Evolutionary conservation across 331 rosid species (phyloP), one percentile per base, ranked within the genome.

Genomic region (Dryas integrifolia): DNA sequence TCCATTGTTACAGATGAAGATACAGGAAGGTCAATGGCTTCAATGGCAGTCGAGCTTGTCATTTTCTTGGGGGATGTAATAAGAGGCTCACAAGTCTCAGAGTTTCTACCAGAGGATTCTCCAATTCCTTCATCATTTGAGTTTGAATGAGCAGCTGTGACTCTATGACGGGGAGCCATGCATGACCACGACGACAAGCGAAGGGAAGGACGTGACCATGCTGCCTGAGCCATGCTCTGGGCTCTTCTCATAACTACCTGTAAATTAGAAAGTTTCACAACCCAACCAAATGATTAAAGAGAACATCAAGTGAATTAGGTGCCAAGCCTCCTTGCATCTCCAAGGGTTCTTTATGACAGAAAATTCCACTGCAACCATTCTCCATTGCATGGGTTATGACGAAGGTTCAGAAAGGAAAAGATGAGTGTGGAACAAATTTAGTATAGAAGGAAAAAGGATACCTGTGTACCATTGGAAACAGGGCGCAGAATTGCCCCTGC

Each of bases 401-500:
- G 73, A n/a, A 38, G 21, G 49, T 53, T 52, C 10, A 3, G 58
- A 53, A 69, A 69, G 63, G 62, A 52, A 53, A 41, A 5, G 4
- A 66, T 41, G 7, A 68, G 41, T 48, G 64, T 1, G 18, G 26
- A 69, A 58, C 46, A 55, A 72, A 66, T 45, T 12, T 9, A 18
- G 52, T 43, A 21, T 21, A 41, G 18, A 59, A 58, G 26, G 59
- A 60, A 13, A 76, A 3, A 6, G 15, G 35, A 9, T 83, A 93
- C 97, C 95, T 89, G 98, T 67, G 98, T 94, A 44, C 98, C 89
- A 69, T 73, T 94, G 47, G 98, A 94, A 81, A 91, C 97, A 30
- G 98, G 98, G 71, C 89, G 89, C 79, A 94, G 80, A 67, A 94
- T 89, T 16, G 96, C 96, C 58, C 98, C 92, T n/a, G 98, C 96